phyloP scores from a whole-genome alignment of 106 monocot genomes.

The Dendrobium chrysotoxum region DNA sequence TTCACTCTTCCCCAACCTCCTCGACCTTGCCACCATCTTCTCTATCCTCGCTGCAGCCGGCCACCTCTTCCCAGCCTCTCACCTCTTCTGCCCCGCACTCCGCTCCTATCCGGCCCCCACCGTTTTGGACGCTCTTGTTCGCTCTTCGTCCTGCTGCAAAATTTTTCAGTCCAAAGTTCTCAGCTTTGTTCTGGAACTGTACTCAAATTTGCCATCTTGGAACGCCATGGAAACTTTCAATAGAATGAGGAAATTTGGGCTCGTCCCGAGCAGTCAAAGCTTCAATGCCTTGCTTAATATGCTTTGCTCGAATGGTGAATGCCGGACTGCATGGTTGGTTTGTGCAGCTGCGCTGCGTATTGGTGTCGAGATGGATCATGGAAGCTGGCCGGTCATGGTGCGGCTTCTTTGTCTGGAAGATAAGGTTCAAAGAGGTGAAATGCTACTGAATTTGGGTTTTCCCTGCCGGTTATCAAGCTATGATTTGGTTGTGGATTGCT shows the following conservation, averaged over 20 bases:
- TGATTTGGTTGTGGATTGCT: slow-evolving; percentile 28
- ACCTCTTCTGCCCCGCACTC: slow-evolving; percentile 19
- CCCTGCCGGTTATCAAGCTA: slow-evolving; percentile 3
- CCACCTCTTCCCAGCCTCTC: slow-evolving; percentile 13
- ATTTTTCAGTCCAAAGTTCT: slow-evolving; percentile 12
- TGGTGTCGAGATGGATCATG: slow-evolving; percentile 16
- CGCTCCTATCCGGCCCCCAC: slow-evolving; percentile 2
- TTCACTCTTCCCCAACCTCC: slow-evolving; percentile 23
- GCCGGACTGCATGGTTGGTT: slow-evolving; percentile 11
- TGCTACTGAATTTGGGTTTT: slow-evolving; percentile 10
- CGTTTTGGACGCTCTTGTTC: slow-evolving; percentile 11
- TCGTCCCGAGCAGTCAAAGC: slow-evolving; percentile 5
- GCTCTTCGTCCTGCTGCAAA: background rate
- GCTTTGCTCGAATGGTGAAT: slow-evolving; percentile 7
- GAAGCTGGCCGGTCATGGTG: slow-evolving; percentile 19
- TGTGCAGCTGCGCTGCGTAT: slow-evolving; percentile 16
- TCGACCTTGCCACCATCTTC: slow-evolving; percentile 14
- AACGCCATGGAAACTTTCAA: slow-evolving; percentile 14
- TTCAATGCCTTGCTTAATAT: slow-evolving; percentile 25
- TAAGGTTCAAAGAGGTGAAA: slow-evolving; percentile 14
- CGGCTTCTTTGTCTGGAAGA: slow-evolving; percentile 30
- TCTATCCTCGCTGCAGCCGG: slow-evolving; percentile 17
- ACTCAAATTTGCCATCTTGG: slow-evolving; percentile 2
- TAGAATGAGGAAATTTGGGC: slow-evolving; percentile 11
- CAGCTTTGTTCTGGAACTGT: slow-evolving; percentile 27